Evolutionary conservation across 805 yeast genomes (phyloP).

Genomic region (Kockiozyma suomiensis): DNA sequence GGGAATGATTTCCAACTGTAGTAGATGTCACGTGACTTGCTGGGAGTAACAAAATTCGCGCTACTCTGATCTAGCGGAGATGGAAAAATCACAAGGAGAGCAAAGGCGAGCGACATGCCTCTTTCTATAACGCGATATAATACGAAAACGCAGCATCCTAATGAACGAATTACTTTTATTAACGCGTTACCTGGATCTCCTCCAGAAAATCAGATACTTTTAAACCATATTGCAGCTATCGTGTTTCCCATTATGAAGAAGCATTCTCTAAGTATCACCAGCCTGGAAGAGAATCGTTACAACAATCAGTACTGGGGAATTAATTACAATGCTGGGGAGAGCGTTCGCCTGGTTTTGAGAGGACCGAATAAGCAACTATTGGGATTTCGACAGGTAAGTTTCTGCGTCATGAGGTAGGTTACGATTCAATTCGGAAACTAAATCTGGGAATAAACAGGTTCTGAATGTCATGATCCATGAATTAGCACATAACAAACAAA

Average conservation of each 20-base stretch:
- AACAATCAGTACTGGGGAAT: conserved; percentile 35
- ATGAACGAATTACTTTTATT: conserved; percentile 32
- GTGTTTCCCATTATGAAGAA: conserved; percentile 34
- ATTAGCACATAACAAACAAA: conserved; percentile 34
- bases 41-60: too few species aligned
- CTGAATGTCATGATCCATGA: conserved; percentile 35
- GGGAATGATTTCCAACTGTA: too few species aligned
- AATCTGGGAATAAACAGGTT: conserved; percentile 11
- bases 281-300: conserved; percentile 30
- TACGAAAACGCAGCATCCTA: conserved; percentile 27
- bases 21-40: too few species aligned
- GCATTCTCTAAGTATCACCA: conserved; percentile 29
- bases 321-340: conserved; percentile 35
- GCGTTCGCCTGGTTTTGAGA: conserved; percentile 29
- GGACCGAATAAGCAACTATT: conserved; percentile 27
- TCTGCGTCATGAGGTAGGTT: too few species aligned
- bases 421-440: too few species aligned
- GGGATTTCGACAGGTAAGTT: conserved; percentile 30
- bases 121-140: conserved; percentile 26
- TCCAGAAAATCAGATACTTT: conserved; percentile 22
- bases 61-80: too few species aligned
- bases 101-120: conserved; percentile 16
- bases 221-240: conserved; percentile 35
- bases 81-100: not conserved
- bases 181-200: conserved; percentile 30